These are phyloP conservation scores for Hyphopichia burtonii DNA, from an alignment of 1,139 yeast species.

Conservation along the genomic window DNA sequence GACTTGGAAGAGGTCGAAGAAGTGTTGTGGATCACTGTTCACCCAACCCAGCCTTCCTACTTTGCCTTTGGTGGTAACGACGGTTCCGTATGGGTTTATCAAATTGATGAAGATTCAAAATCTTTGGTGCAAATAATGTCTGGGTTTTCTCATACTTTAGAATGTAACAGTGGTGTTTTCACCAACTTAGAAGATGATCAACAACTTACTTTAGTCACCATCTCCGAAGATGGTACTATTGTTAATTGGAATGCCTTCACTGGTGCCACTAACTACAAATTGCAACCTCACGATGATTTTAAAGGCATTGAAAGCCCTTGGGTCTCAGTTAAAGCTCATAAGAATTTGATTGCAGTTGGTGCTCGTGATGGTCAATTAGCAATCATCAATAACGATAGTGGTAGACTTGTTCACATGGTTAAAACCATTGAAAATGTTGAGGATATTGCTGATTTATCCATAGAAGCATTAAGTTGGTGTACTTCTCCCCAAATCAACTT, in stretches of 20 bases:
- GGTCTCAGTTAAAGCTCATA: conserved; percentile 62
- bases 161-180: conserved; percentile 77
- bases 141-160: conserved; percentile 76
- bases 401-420: conserved; percentile 65
- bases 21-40: conserved; percentile 69
- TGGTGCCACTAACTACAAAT: conserved; percentile 63
- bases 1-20: conserved; percentile 86
- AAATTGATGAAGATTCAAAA: conserved; percentile 55
- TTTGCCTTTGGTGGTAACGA: conserved; percentile 95
- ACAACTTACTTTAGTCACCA: conserved; percentile 65
- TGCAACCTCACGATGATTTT: conserved; percentile 59
- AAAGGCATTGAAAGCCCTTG: conserved; percentile 81
- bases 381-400: conserved; percentile 70
- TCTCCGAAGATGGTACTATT: conserved; percentile 85
- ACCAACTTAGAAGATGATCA: conserved; percentile 61
- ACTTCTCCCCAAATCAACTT: conserved; percentile 51
- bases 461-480: conserved; percentile 89
- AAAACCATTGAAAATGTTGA: conserved; percentile 63
- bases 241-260: conserved; percentile 91
- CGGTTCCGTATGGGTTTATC: conserved; percentile 94
- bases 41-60: conserved; percentile 66
- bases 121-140: conserved; percentile 71
- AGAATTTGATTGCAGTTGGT: conserved; percentile 66
- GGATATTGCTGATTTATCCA: conserved; percentile 70
- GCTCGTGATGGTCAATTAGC: conserved; percentile 84